Evolutionary conservation across 306 rosid species (phyloP).

Genomic region (Citrullus amarus): DNA sequence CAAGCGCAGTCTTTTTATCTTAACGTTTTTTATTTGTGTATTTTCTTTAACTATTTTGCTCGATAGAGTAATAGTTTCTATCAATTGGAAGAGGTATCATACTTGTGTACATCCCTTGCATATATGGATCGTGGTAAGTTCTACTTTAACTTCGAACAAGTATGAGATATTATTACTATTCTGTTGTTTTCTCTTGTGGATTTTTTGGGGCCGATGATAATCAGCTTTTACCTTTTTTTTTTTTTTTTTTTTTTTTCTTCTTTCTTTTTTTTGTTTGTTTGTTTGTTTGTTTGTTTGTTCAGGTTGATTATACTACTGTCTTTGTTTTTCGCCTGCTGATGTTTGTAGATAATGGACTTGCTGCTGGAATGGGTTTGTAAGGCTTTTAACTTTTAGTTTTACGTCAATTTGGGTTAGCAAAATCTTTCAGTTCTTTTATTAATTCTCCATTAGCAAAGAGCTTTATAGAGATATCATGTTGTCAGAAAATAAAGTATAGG

Average conservation of each 20-base stretch:
- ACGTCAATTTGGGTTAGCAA: not conserved
- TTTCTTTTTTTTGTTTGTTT: too few relatives aligned
- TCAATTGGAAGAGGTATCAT: constrained; percentile 79
- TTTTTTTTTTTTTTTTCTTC: too few relatives aligned
- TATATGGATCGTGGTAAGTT: constrained; percentile 90
- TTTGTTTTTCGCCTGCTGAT: constrained; percentile 87
- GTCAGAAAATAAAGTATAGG: not conserved
- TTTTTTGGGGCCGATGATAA: not conserved
- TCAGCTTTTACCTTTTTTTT: not conserved
- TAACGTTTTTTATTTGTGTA: not conserved
- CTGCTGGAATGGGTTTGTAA: constrained; percentile 99
- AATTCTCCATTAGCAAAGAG: not conserved
- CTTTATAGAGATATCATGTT: not conserved
- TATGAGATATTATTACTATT: not conserved
- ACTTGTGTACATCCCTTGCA: constrained; percentile 72
- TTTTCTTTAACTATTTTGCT: constrained; percentile 5
- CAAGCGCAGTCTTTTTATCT: not conserved
- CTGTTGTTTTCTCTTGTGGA: not conserved
- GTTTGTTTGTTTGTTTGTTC: not conserved
- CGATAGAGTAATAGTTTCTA: constrained; percentile 61
- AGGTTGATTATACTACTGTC: constrained; percentile 91
- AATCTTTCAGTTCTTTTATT: not conserved
- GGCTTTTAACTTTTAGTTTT: constrained; percentile 26
- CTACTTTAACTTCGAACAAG: not conserved
- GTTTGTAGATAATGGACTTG: constrained; percentile 95